A percentile compares a stretch with the other conserved stretches of the same genome.
Conservation (phyloP, 1,284 basidiomycete genomes). For the Ceratobasidium sp. region DNA sequence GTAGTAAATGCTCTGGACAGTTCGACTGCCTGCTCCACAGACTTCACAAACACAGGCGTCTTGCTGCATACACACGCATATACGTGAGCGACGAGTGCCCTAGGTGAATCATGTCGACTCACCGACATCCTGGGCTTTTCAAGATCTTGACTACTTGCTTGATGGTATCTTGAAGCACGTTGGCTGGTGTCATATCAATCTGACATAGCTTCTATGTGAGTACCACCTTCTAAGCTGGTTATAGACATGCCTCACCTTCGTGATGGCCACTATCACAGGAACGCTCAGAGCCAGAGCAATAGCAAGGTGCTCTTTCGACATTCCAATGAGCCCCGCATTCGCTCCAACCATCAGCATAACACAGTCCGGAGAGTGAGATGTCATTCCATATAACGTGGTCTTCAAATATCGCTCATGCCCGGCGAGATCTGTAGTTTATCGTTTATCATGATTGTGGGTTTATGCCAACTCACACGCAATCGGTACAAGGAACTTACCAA, state of each 20-base stretch:
- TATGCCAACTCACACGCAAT: neutral
- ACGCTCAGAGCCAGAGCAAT: conserved; percentile 94
- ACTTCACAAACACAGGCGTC: conserved; percentile 79
- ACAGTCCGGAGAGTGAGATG: conserved; percentile 94
- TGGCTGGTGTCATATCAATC: conserved; percentile 98
- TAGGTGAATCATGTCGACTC: conserved; percentile 48
- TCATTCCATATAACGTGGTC: conserved; percentile 95
- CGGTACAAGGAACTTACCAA: conserved; percentile 66
- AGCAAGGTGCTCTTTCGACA: conserved; percentile 97
- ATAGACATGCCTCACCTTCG: conserved; percentile 70
- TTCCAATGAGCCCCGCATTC: conserved; percentile 95
- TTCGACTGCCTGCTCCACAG: conserved; percentile 80
- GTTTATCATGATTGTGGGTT: conserved; percentile 31
- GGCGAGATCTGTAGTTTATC: conserved; percentile 72
- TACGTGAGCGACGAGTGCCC: neutral
- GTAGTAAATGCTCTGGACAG: conserved; percentile 76
- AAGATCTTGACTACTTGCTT: conserved; percentile 95
- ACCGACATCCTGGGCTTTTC: conserved; percentile 92
- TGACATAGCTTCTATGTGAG: conserved; percentile 50
- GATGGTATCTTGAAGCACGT: conserved; percentile 88
- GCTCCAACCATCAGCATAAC: conserved; percentile 96
- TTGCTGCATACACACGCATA: conserved; percentile 60
- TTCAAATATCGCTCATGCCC: conserved; percentile 91
- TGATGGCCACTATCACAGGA: conserved; percentile 93
- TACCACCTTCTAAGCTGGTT: neutral